These are phyloP conservation scores for Pilatotrama ljubarskyi DNA, from an alignment of 768 basidiomycete species.

Conservation along the genomic window DNA sequence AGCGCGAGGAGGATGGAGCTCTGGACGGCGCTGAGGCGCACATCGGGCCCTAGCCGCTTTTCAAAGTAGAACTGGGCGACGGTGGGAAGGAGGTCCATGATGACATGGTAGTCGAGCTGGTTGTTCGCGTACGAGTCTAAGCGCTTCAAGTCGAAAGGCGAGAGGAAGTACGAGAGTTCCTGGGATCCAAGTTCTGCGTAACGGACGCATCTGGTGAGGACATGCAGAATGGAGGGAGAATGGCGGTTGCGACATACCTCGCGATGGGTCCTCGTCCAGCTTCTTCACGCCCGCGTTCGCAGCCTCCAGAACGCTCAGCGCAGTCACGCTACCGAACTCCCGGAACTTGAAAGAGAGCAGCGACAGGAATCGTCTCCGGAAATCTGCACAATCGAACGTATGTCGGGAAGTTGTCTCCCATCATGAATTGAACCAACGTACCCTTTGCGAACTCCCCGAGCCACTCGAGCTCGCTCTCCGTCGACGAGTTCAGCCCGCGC, in stretches of 20 bases:
- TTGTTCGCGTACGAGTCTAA: conserved; percentile 95
- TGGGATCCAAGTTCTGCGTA: conserved; percentile 43
- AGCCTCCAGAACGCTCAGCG: conserved; percentile 87
- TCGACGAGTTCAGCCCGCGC: conserved; percentile 71
- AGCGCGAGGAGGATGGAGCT: conserved; percentile 88
- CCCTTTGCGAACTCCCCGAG: conserved; percentile 86
- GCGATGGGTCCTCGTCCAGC: conserved; percentile 39
- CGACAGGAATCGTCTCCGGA: conserved; percentile 85
- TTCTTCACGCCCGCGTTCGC: conserved; percentile 61
- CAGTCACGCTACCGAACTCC: conserved; percentile 87
- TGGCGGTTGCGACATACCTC: conserved; percentile 33
- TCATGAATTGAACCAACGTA: conserved; percentile 30
- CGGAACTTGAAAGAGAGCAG: conserved; percentile 93
- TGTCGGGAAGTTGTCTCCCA: neutral
- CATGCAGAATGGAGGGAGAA: neutral
- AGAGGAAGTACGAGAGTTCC: conserved; percentile 65
- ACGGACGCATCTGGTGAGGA: conserved; percentile 4
- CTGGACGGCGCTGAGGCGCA: conserved; percentile 83
- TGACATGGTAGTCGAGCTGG: conserved; percentile 94
- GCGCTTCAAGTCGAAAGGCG: conserved; percentile 95
- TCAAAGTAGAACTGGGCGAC: conserved; percentile 87
- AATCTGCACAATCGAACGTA: conserved; percentile 59
- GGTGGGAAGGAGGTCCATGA: conserved; percentile 86
- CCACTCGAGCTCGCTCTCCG: conserved; percentile 72
- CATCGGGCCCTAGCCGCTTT: conserved; percentile 60